A percentile compares a stretch with the other conserved stretches of the same genome.
Evolutionary conservation across 495 filamentous ascomycete species (phyloP).

Genomic region (Ramalina intermedia): DNA sequence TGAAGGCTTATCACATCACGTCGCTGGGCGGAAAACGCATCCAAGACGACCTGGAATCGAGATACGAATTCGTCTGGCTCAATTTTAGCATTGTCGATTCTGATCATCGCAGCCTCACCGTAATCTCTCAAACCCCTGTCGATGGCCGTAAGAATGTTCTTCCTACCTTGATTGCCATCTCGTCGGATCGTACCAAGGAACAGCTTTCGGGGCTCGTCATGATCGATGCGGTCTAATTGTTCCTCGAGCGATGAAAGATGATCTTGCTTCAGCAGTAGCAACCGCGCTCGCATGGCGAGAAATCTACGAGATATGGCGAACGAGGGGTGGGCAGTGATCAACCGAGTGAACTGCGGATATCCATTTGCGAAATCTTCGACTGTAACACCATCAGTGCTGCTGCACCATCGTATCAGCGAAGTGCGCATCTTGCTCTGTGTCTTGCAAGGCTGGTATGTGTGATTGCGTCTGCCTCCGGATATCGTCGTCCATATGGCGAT

Average conservation of each 20-base stretch:
- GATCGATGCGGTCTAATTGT: slow-evolving; percentile 19
- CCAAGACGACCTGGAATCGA: too few species aligned
- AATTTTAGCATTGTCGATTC: too few species aligned
- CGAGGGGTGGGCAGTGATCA: slow-evolving; percentile 12
- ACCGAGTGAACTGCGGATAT: slow-evolving; percentile 20
- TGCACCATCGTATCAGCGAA: too few species aligned
- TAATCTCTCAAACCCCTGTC: background rate
- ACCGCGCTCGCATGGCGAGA: slow-evolving; percentile 14
- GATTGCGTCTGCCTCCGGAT: too few species aligned
- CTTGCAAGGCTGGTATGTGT: too few species aligned
- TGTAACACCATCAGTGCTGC: too few species aligned
- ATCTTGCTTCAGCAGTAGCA: slow-evolving; percentile 18
- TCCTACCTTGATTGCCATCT: slow-evolving; percentile 12
- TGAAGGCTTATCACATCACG: too few species aligned
- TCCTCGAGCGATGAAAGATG: slow-evolving; percentile 17
- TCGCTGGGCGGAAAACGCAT: too few species aligned
- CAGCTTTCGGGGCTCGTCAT: slow-evolving; percentile 13
- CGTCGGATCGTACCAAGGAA: slow-evolving; percentile 19
- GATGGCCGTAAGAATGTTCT: background rate
- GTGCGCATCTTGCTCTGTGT: too few species aligned
- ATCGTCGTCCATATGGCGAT: too few species aligned
- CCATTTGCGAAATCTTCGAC: slow-evolving; percentile 20
- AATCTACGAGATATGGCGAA: slow-evolving; percentile 20
- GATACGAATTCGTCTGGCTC: too few species aligned
- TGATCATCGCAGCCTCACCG: too few species aligned